Evolutionary conservation across 176 grass and related monocot species (phyloP), one percentile per base, ranked within the genome.

Genomic region (Cenchrus purpureus): DNA sequence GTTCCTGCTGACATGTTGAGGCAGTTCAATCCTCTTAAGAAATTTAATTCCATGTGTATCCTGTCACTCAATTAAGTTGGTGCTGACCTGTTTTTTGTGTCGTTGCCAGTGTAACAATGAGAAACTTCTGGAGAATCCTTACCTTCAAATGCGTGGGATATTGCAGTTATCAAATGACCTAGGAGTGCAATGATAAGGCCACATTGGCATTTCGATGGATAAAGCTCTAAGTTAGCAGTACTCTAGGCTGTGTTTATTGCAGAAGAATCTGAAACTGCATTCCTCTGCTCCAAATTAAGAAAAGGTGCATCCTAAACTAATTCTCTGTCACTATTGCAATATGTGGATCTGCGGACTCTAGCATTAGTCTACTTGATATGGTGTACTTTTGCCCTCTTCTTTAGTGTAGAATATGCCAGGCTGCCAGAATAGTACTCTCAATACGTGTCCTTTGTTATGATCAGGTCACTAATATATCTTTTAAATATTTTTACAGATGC

Each of bases 111-210:
- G 94, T 87, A 97, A 99, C 87, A 99, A 99, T 68, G 97, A 97
- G 84, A 99, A 99, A 86, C 94, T 99, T 84, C 80, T 99, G 90
- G 97, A 99, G 86, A 99, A 99, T 64, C 97, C 97, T 51, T 99
- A 99, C 86, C 92, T 99, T 85, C 97, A 99, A 87, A 99, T 99
- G 94, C 92, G 90, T 65, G 97, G 97, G 37, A 94, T 99, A 88
- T 81, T 96, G 77, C 97, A 91, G 78, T 86, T 99, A 28, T 94
- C 90, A 79, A 94, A 95, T 86, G 97, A 92, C 79, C 88, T 94
- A 79, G 94, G 97, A 81, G 89, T 86, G 49, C 88, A 94, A 65
- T 94, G 80, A 87, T 74, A 56, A 77, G 42, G 78, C n/a, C 12
- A 3, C 56, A 73, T 53, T 81, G 50, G 28, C 59, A 80, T 87